These are phyloP conservation scores for Clarireedia homoeocarpa DNA, from an alignment of 2,329 filamentous ascomycete genomes.

Conservation along the genomic window DNA sequence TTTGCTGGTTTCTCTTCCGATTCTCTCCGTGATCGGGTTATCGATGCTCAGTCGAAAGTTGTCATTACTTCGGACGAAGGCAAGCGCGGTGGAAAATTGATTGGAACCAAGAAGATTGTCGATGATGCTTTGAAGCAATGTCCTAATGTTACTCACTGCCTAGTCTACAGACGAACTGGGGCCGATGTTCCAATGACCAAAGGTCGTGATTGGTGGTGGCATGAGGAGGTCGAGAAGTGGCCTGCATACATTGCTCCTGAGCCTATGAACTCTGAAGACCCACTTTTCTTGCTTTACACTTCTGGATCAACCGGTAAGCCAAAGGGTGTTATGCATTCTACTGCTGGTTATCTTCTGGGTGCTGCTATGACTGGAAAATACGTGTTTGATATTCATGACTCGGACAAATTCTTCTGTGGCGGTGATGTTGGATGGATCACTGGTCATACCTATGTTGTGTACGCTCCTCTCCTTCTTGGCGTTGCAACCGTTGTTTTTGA, in stretches of 20 bases:
- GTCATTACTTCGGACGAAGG: slow-evolving; percentile 97
- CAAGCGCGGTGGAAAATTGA: slow-evolving; percentile 93
- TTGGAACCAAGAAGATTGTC: slow-evolving; percentile 98
- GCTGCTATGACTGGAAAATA: slow-evolving; percentile 95
- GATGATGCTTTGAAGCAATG: slow-evolving; percentile 96
- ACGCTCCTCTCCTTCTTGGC: slow-evolving; percentile 86
- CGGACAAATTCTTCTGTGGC: slow-evolving; percentile 93
- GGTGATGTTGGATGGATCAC: slow-evolving; percentile 99
- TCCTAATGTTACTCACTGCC: slow-evolving; percentile 73
- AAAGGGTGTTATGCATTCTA: slow-evolving; percentile 98
- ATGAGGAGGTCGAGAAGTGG: slow-evolving; percentile 97
- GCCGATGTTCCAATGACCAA: slow-evolving; percentile 85
- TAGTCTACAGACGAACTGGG: slow-evolving; percentile 94
- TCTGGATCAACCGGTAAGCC: slow-evolving; percentile 97
- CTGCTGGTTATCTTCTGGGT: slow-evolving; percentile 87
- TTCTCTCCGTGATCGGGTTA: slow-evolving; percentile 88
- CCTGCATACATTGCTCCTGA: slow-evolving; percentile 86
- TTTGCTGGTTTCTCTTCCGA: slow-evolving; percentile 97
- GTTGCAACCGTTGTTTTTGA: slow-evolving; percentile 95
- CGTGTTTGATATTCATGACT: slow-evolving; percentile 94
- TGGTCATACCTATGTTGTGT: slow-evolving; percentile 96
- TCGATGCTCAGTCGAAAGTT: slow-evolving; percentile 84
- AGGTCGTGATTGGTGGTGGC: slow-evolving; percentile 94
- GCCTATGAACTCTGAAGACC: slow-evolving; percentile 86
- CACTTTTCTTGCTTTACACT: slow-evolving; percentile 94